Evolutionary conservation across 352 stramenopile species (phyloP).

Genomic region (Ophiocytium majus): DNA sequence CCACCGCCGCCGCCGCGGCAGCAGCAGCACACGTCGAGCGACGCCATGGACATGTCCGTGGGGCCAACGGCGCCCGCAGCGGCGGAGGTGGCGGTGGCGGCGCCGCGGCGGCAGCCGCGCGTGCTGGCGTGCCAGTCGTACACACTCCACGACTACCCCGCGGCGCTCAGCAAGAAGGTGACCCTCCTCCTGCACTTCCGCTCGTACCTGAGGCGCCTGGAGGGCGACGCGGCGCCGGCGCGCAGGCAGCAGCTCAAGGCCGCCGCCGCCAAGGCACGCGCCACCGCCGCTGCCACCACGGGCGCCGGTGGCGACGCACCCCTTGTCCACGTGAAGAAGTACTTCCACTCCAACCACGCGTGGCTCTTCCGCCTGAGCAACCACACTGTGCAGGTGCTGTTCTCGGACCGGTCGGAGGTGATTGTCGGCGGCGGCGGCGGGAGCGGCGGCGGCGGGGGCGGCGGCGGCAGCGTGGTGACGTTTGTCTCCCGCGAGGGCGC

Average conservation of each 20-base stretch:
- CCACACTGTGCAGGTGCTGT: constrained; percentile 75
- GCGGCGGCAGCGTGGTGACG: constrained; percentile 70
- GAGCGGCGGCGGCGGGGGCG: constrained; percentile 62
- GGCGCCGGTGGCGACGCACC: background rate
- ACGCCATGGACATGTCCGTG: background rate
- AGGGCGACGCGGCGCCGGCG: constrained; percentile 13
- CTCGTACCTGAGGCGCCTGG: constrained; percentile 74
- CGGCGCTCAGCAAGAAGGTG: constrained; percentile 92
- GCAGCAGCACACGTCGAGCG: background rate
- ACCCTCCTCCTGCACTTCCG: constrained; percentile 95
- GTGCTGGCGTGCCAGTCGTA: constrained; percentile 29
- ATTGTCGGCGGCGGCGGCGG: constrained; percentile 63
- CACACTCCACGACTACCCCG: constrained; percentile 70
- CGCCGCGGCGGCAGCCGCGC: background rate
- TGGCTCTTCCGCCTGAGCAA: constrained; percentile 84
- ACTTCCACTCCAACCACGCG: constrained; percentile 94
- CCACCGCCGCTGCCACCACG: constrained; percentile 36
- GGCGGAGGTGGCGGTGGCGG: constrained; percentile 16
- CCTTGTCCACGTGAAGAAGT: constrained; percentile 82
- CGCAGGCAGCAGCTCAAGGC: background rate
- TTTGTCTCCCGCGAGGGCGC: constrained; percentile 72
- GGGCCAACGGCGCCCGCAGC: background rate
- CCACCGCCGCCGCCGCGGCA: background rate
- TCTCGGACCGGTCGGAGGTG: constrained; percentile 94
- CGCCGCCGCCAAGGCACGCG: background rate